Conservation (phyloP, 2,329 filamentous ascomycete species). For the Lasiodiplodia gonubiensis region DNA sequence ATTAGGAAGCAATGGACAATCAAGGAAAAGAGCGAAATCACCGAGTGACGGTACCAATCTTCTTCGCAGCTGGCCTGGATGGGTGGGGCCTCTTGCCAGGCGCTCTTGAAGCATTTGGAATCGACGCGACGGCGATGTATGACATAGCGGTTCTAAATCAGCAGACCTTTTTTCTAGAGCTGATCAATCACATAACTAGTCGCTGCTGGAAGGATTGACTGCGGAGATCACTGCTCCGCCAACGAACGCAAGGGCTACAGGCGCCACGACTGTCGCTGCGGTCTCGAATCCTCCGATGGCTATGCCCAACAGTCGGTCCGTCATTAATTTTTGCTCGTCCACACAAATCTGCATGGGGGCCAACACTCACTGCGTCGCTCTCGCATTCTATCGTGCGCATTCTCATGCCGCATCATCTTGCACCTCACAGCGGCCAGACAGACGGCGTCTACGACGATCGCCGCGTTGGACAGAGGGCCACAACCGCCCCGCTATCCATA, state of each 20-base stretch:
- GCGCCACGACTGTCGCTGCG: conserved; percentile 24
- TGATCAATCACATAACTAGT: conserved; percentile 18
- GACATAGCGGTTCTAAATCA: conserved; percentile 23
- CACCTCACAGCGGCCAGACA: conserved; percentile 8
- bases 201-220: conserved; percentile 3
- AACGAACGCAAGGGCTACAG: conserved; percentile 17
- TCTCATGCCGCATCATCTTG: conserved; percentile 9
- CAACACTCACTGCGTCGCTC: conserved; percentile 4
- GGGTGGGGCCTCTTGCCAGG: too few species aligned
- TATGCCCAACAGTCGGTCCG: conserved; percentile 19
- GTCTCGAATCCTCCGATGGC: conserved; percentile 26
- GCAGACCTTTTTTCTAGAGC: not conserved
- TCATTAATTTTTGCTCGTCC: conserved; percentile 12
- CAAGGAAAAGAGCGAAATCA: not conserved
- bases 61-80: not conserved
- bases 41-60: not conserved
- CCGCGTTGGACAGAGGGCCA: conserved; percentile 14
- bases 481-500: conserved; percentile 1
- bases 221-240: conserved; percentile 13
- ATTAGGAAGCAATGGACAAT: not conserved
- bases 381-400: conserved; percentile 3
- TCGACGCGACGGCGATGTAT: conserved; percentile 13
- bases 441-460: conserved; percentile 1
- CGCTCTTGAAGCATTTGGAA: conserved; percentile 15
- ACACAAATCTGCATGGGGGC: conserved; percentile 2